phyloP scores from a whole-genome alignment of 805 yeast genomes.

The Yarrowia porcina region DNA sequence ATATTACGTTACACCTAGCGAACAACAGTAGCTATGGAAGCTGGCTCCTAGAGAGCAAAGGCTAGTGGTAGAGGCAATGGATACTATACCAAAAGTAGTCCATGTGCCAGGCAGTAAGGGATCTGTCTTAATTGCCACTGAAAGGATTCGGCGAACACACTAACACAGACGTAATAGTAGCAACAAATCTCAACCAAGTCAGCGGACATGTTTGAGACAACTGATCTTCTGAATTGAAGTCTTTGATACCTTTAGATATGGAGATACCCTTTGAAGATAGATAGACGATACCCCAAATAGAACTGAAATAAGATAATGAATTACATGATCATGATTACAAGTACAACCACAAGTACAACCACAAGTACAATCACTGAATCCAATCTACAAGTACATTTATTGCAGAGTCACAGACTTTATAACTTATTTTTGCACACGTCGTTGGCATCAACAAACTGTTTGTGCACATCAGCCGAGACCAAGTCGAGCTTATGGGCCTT shows the following conservation, averaged over 20 bases:
- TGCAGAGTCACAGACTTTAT: slow-evolving; percentile 6
- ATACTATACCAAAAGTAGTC: not conserved
- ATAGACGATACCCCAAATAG: too few relatives aligned
- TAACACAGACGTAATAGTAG: not conserved
- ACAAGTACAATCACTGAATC: too few relatives aligned
- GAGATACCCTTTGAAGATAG: too few relatives aligned
- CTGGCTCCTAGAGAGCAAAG: not conserved
- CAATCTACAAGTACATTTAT: not conserved
- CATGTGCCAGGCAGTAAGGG: not conserved
- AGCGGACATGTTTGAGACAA: too few relatives aligned
- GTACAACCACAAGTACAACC: too few relatives aligned
- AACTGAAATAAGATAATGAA: too few relatives aligned
- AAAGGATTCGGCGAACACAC: not conserved
- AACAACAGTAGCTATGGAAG: not conserved
- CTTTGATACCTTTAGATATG: too few relatives aligned
- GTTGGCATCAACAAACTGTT: slow-evolving; percentile 28
- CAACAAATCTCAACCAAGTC: too few relatives aligned
- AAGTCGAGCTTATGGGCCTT: slow-evolving; percentile 44
- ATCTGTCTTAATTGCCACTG: not conserved
- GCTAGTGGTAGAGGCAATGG: not conserved
- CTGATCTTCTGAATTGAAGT: too few relatives aligned
- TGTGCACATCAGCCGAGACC: slow-evolving; percentile 36
- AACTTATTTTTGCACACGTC: slow-evolving; percentile 29
- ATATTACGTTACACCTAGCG: slow-evolving; percentile 18
- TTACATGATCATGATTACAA: too few relatives aligned